Conservation (phyloP, 2,329 filamentous ascomycete genomes). For the Colletotrichum sp. region DNA sequence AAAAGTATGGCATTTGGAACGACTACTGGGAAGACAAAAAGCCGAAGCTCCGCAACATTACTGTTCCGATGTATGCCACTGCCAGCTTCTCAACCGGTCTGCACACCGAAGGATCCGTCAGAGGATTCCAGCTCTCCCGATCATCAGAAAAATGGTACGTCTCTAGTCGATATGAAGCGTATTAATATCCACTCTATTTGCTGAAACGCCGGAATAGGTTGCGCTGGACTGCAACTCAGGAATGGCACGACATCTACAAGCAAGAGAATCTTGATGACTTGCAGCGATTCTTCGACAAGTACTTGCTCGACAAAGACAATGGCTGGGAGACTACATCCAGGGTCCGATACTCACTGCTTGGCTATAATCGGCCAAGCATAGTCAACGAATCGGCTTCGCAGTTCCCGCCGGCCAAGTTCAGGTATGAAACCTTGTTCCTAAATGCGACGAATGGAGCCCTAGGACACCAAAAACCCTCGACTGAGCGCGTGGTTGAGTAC, state of each 20-base stretch:
- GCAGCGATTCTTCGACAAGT: neutral
- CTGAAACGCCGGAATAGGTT: neutral
- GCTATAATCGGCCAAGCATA: neutral
- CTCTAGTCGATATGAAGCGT: neutral
- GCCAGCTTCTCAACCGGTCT: slow-evolving; percentile 2
- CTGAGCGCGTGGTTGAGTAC: neutral
- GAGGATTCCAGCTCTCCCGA: neutral
- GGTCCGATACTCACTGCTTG: neutral
- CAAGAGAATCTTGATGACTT: neutral
- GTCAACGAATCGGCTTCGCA: neutral
- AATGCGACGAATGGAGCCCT: neutral
- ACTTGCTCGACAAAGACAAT: neutral
- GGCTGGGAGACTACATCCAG: neutral
- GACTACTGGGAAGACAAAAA: slow-evolving; percentile 27
- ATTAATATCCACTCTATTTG: neutral
- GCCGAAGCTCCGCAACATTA: slow-evolving; percentile 19
- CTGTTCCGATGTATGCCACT: slow-evolving; percentile 24
- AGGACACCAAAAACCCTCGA: neutral
- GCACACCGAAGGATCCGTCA: neutral
- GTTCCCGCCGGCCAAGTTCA: neutral
- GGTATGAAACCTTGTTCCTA: neutral
- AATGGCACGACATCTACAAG: neutral
- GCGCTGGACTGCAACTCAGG: neutral
- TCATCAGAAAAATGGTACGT: neutral
- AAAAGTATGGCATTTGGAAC: slow-evolving; percentile 19